A percentile compares a stretch with the other conserved stretches of the same genome.
phyloP scores from a whole-genome alignment of 2,329 filamentous ascomycete genomes.

The Plenodomus tracheiphilus region DNA sequence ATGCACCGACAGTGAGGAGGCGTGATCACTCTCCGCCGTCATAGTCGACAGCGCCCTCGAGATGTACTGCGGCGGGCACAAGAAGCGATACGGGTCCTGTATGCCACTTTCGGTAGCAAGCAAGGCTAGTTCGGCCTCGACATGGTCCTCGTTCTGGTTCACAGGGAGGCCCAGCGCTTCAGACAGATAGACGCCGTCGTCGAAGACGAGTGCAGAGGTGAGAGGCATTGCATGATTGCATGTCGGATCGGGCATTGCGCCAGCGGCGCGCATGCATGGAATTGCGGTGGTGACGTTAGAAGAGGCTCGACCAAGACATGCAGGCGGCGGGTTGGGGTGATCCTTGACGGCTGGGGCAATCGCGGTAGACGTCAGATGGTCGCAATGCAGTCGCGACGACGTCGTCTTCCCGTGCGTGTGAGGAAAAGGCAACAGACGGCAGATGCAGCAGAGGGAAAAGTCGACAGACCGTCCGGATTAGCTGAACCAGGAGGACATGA shows the following conservation, averaged over 20 bases:
- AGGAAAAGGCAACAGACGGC: neutral
- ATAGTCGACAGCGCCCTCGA: constrained; percentile 36
- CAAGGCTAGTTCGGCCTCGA: constrained; percentile 34
- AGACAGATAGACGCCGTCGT: constrained; percentile 35
- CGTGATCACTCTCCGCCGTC: constrained; percentile 34
- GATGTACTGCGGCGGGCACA: constrained; percentile 25
- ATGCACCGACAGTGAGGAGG: constrained; percentile 40
- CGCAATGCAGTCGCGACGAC: neutral
- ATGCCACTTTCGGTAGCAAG: constrained; percentile 36
- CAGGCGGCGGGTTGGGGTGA: constrained; percentile 9
- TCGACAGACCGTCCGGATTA: too few species aligned
- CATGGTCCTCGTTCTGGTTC: constrained; percentile 34
- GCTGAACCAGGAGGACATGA: neutral
- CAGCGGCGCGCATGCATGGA: constrained; percentile 35
- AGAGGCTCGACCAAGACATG: constrained; percentile 17
- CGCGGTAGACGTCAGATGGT: neutral
- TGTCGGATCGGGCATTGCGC: constrained; percentile 35
- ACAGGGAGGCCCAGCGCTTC: constrained; percentile 35
- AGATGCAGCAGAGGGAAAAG: neutral
- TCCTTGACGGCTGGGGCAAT: neutral
- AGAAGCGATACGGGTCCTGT: constrained; percentile 37
- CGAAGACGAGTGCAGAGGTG: constrained; percentile 38
- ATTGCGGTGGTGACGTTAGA: constrained; percentile 27
- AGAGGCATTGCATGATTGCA: constrained; percentile 28
- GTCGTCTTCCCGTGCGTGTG: neutral